Conservation (phyloP, 2,329 filamentous ascomycete species). For the Colletotrichum truncatum region DNA sequence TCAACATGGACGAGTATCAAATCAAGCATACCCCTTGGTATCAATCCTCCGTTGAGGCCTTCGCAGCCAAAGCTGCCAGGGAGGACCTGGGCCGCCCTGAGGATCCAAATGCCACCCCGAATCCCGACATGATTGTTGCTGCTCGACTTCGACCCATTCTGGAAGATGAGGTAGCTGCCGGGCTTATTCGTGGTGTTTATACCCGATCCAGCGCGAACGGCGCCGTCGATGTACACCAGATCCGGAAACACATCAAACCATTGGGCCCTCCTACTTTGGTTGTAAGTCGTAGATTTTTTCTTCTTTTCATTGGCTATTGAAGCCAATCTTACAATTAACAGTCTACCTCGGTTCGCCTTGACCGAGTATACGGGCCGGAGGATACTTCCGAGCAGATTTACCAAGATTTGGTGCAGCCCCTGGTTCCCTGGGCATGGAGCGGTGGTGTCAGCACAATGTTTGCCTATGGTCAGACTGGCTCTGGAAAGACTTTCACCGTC, state of each 20-base stretch:
- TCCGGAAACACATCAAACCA: slow-evolving; percentile 42
- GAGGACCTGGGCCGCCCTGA: background rate
- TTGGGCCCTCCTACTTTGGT: slow-evolving; percentile 39
- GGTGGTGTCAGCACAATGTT: slow-evolving; percentile 60
- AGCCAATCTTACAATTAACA: slow-evolving; percentile 6
- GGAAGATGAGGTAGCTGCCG: slow-evolving; percentile 41
- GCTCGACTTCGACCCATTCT: slow-evolving; percentile 48
- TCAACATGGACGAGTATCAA: slow-evolving; percentile 16
- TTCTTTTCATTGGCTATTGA: too few species aligned
- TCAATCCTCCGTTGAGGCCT: slow-evolving; percentile 6
- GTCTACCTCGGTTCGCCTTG: slow-evolving; percentile 46
- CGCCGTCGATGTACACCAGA: slow-evolving; percentile 47
- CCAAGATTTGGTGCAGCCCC: slow-evolving; percentile 46
- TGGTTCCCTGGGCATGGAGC: slow-evolving; percentile 55
- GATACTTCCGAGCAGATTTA: slow-evolving; percentile 51
- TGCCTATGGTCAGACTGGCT: slow-evolving; percentile 58
- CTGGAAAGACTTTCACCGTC: slow-evolving; percentile 57
- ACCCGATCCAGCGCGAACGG: slow-evolving; percentile 33
- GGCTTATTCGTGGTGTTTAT: slow-evolving; percentile 40
- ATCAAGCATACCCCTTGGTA: slow-evolving; percentile 17
- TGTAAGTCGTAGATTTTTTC: slow-evolving; percentile 25
- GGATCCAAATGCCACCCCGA: background rate
- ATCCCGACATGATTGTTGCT: slow-evolving; percentile 44
- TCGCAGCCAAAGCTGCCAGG: slow-evolving; percentile 1
- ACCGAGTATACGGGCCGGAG: slow-evolving; percentile 45